These are phyloP conservation scores for Akanthomyces dipterigenus DNA, from an alignment of 2,329 filamentous ascomycete genomes.

Conservation along the genomic window DNA sequence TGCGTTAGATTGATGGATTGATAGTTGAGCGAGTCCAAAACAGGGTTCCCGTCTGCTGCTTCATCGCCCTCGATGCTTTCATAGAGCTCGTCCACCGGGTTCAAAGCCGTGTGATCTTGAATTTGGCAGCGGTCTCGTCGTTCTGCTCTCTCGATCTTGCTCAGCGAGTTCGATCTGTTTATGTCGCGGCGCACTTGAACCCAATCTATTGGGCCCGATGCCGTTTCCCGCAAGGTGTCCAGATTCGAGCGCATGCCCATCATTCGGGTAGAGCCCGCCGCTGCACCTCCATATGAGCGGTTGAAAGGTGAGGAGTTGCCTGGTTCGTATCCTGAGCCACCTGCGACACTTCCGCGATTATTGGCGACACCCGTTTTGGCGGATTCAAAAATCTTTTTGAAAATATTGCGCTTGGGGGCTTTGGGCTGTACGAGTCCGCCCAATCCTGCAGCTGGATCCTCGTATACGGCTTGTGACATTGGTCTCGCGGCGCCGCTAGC, in stretches of 20 bases:
- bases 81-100: slow-evolving; percentile 82
- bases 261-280: slow-evolving; percentile 24
- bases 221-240: slow-evolving; percentile 58
- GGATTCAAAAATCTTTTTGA: slow-evolving; percentile 90
- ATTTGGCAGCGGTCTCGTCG: slow-evolving; percentile 86
- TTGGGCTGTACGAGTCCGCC: slow-evolving; percentile 74
- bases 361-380: slow-evolving; percentile 91
- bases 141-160: slow-evolving; percentile 79
- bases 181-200: slow-evolving; percentile 96
- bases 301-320: slow-evolving; percentile 36
- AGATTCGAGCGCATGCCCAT: slow-evolving; percentile 31
- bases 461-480: slow-evolving; percentile 59
- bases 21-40: slow-evolving; percentile 79
- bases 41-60: slow-evolving; percentile 73
- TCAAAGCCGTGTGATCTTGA: slow-evolving; percentile 83
- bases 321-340: slow-evolving; percentile 38
- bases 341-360: slow-evolving; percentile 76
- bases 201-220: slow-evolving; percentile 65
- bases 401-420: slow-evolving; percentile 79
- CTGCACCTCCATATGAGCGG: slow-evolving; percentile 27
- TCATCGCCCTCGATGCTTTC: slow-evolving; percentile 86
- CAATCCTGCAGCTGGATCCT: slow-evolving; percentile 61
- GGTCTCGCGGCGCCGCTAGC: slow-evolving; percentile 38
- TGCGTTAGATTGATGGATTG: slow-evolving; percentile 70
- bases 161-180: slow-evolving; percentile 89